Evolutionary conservation across 2,329 filamentous ascomycete species (phyloP).

Genomic region (Penicillium sp.): DNA sequence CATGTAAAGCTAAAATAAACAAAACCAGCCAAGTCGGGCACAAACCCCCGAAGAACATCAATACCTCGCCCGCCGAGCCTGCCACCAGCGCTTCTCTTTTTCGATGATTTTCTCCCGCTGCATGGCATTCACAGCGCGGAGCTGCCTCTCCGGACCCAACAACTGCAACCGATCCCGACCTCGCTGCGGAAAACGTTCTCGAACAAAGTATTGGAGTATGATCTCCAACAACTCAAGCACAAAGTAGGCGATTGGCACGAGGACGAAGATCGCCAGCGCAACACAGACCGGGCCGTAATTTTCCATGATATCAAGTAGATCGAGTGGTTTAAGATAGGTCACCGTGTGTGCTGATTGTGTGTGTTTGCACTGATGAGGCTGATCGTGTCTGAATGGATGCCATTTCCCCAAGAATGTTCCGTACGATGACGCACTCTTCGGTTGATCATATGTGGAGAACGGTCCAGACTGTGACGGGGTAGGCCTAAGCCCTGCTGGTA

Average conservation of each 20-base stretch:
- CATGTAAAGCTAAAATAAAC: not conserved
- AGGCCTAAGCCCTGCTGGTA: not conserved
- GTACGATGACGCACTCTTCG: not conserved
- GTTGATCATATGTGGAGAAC: not conserved
- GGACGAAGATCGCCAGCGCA: constrained; percentile 19
- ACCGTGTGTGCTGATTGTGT: not conserved
- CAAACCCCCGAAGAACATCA: not conserved
- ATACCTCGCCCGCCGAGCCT: not conserved
- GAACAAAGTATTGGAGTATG: constrained; percentile 6
- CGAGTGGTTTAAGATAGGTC: constrained; percentile 1
- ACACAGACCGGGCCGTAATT: constrained; percentile 24
- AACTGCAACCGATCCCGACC: constrained; percentile 19
- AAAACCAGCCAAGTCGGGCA: not conserved
- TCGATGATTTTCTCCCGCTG: constrained; percentile 18
- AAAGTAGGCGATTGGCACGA: constrained; percentile 21
- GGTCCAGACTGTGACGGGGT: not conserved
- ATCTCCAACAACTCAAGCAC: constrained; percentile 19
- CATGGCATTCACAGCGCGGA: constrained; percentile 15
- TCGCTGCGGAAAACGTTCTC: constrained; percentile 19
- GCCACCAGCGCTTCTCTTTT: constrained; percentile 15
- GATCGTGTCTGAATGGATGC: not conserved
- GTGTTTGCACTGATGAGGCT: not conserved
- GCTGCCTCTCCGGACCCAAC: constrained; percentile 17
- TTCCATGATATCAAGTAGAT: constrained; percentile 12
- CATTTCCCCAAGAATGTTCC: constrained; percentile 6